These are phyloP conservation scores for Leccinum obscurum DNA, from an alignment of 768 basidiomycete species.

Conservation along the genomic window DNA sequence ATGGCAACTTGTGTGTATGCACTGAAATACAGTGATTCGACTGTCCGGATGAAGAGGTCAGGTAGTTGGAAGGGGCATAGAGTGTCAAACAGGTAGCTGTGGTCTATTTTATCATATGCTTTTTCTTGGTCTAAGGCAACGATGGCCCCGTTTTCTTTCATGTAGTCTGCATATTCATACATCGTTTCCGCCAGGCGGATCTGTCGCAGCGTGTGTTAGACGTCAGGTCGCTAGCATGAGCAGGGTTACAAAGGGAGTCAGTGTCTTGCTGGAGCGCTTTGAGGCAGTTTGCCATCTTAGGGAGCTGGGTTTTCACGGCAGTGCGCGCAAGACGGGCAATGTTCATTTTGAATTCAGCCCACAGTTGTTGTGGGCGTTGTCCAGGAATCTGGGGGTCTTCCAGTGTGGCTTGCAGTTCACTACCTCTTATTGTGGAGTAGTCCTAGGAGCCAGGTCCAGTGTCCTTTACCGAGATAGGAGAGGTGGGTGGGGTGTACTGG, in stretches of 20 bases:
- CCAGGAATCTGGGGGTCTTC: not conserved
- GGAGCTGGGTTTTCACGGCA: not conserved
- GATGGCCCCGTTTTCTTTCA: no score
- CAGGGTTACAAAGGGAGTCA: no score
- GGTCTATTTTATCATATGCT: no score
- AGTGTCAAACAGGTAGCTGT: no score
- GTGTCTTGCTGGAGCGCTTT: not conserved
- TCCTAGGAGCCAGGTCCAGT: not conserved
- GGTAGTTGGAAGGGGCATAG: no score
- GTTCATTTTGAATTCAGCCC: not conserved
- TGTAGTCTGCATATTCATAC: no score
- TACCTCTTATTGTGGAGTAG: not conserved
- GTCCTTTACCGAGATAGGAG: not conserved
- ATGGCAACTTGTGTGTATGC: no score
- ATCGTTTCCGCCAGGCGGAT: no score
- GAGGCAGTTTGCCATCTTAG: not conserved
- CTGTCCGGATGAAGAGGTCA: no score
- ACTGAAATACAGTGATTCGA: no score
- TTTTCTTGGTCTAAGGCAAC: no score
- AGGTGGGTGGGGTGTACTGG: not conserved
- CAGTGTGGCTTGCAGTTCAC: not conserved
- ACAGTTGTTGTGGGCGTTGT: not conserved
- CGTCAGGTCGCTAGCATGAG: not conserved
- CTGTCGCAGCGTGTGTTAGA: not conserved
- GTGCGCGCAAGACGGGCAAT: not conserved